Base-by-base conservation (phyloP, 129 eudicot genomes). In the Centrapalus pauciflorus region DNA sequence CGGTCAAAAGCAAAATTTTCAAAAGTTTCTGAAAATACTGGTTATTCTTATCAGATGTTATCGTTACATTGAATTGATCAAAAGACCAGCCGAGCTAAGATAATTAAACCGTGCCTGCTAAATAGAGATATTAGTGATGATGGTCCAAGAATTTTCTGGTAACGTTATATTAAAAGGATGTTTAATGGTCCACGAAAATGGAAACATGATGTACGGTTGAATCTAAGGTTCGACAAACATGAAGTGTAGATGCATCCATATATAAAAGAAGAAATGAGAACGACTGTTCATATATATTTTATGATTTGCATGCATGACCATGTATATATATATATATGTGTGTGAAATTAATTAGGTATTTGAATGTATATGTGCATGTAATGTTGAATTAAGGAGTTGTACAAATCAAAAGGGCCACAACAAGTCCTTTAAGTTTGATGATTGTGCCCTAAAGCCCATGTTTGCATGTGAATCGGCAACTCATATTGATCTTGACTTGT, bases 401-500 rank as follows among this genome's bases (percentile, higher is more conserved):
- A 12, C 3, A 54, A 38, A 28, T 55, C 28, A 66, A 26, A 66
- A 66, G 67, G 73, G 67, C 73, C 68, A 58, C 4, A 61, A 41
- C 2, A 28, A 41, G 32, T 25, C 24, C 26, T 65, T 57, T n/a
- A 62, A n/a, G 17, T 30, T 27, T 27, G 29, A 60, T 27, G 49
- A 51, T 28, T 20, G 63, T 25, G 60, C 26, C 63, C 11, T 32
- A 55, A 38, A 56, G 55, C 74, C 74, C 79, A 67, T 61, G 74
- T 37, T 59, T 46, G 69, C 80, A 75, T 69, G 80, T 76, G 76
- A 62, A 43, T 38, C 40, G 75, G 70, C 81, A 70, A 69, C 81
- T 69, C 76, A 69, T 73, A 4, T 49, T 76, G 59, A 76, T 69
- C 51, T 54, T 41, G 71, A 76, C 76, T 60, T 13, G 28, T 68